Evolutionary conservation across 75 land plant species (phyloP), one percentile per base, ranked within the genome.

Genomic region (Larix kaempferi): DNA sequence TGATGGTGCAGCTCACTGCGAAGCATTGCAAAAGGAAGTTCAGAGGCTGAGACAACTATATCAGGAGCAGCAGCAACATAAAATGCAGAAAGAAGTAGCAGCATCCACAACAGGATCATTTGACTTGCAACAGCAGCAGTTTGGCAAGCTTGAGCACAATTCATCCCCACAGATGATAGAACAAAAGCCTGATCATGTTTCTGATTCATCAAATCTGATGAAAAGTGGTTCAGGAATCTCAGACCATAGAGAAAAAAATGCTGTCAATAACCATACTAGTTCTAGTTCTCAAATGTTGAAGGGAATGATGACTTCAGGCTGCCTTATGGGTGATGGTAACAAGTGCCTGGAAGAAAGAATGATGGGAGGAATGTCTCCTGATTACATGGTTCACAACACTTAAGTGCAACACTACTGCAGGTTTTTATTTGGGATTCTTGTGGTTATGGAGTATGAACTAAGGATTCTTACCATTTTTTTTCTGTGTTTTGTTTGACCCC

Each of bases 101-200:
- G 73, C 57, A 59, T 37, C 54, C 54, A 23, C 83, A 72, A 59
- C 83, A 49, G 23, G 64, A 21, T 52, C 65, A 33, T 82, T 52
- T 57, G 83, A 82, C 37, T 59, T 56, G 44, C 83, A 82, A 57
- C 84, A 82, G 64, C 82, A 79, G 82, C 84, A 82, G 83, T 79
- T 79, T 64, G 80, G 77, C 57, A 80, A 82, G 49, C 82, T 79
- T 4, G 82, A 79, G 63, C 76, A 73, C 22, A 77, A 57, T 15
- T 74, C 58, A 16, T 74, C 82, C 8, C 13, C 35, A 7, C 74
- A 56, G 39, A 57, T 60, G 63, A 78, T 71, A 19, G 83, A 82
- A 17, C 54, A 66, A 23, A 66, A 63, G 44, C 23, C 58, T 25
- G 73, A 56, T 44, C 52, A 44, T 5, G 61, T 49, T 4, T 29